phyloP scores from a whole-genome alignment of 495 filamentous ascomycete genomes.

The Corynascus novoguineensis region DNA sequence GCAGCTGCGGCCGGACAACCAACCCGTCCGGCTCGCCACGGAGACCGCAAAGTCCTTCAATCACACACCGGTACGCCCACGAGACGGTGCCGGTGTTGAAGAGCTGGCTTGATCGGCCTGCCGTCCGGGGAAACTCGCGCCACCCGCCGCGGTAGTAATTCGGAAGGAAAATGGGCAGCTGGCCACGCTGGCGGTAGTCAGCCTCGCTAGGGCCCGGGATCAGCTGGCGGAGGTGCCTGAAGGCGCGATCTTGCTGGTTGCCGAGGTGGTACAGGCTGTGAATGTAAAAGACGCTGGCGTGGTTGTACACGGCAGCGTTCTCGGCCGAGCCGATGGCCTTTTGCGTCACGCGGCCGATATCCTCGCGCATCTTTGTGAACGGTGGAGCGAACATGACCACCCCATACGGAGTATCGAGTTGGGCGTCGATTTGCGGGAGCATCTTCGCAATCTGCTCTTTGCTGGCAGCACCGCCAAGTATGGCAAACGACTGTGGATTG shows the following conservation, averaged over 20 bases:
- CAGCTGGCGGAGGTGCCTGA: slow-evolving; percentile 45
- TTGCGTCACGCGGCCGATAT: slow-evolving; percentile 54
- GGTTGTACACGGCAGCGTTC: slow-evolving; percentile 54
- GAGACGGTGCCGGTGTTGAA: slow-evolving; percentile 55
- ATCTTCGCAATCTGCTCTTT: slow-evolving; percentile 40
- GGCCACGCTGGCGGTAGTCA: slow-evolving; percentile 50
- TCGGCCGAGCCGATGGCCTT: slow-evolving; percentile 53
- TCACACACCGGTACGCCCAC: slow-evolving; percentile 51
- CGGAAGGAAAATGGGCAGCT: slow-evolving; percentile 52
- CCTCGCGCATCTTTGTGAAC: slow-evolving; percentile 51
- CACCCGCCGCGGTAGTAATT: slow-evolving; percentile 55
- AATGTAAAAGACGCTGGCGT: slow-evolving; percentile 50
- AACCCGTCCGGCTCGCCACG: slow-evolving; percentile 45
- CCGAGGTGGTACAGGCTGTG: slow-evolving; percentile 47
- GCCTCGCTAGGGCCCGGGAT: slow-evolving; percentile 47
- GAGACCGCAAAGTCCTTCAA: slow-evolving; percentile 50
- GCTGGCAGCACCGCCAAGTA: slow-evolving; percentile 47
- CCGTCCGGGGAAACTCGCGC: slow-evolving; percentile 45
- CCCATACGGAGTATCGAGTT: slow-evolving; percentile 50
- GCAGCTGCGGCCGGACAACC: slow-evolving; percentile 44
- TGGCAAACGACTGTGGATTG: slow-evolving; percentile 51
- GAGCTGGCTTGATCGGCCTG: slow-evolving; percentile 49
- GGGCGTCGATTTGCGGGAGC: slow-evolving; percentile 44
- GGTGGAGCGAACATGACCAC: slow-evolving; percentile 50
- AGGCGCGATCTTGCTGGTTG: slow-evolving; percentile 46